phyloP scores from a whole-genome alignment of 257 asterid species.

The Solanum lycopersicoides region DNA sequence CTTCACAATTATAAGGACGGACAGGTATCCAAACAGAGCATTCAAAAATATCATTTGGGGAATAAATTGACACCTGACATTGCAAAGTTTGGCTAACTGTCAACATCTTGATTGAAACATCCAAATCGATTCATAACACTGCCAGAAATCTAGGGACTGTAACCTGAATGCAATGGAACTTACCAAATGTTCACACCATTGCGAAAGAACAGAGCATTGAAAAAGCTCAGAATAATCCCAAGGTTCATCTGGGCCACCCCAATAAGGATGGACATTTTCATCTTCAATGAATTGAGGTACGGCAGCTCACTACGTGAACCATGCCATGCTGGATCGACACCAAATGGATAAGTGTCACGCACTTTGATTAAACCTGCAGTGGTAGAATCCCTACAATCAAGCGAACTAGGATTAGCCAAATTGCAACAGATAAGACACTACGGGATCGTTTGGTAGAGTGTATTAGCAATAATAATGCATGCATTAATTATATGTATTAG shows the following conservation, averaged over 20 bases:
- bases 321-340: constrained; percentile 97
- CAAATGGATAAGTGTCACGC: constrained; percentile 85
- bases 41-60: constrained; percentile 92
- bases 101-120: background rate
- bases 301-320: constrained; percentile 95
- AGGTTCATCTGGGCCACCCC: constrained; percentile 99
- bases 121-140: background rate
- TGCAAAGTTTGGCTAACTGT: constrained; percentile 4
- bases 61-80: constrained; percentile 86
- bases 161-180: constrained; percentile 6
- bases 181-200: constrained; percentile 74
- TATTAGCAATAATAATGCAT: too few species aligned
- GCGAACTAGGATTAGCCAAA: background rate
- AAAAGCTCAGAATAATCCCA: constrained; percentile 86
- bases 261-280: constrained; percentile 97
- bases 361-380: constrained; percentile 79
- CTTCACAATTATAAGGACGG: constrained; percentile 73
- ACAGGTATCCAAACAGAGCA: constrained; percentile 86
- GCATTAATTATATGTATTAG: too few species aligned
- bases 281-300: constrained; percentile 84
- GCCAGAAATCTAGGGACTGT: background rate
- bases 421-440: background rate
- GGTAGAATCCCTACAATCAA: constrained; percentile 64
- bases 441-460: too few species aligned
- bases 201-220: constrained; percentile 74